A percentile compares a stretch with the other conserved stretches of the same genome.
These are phyloP conservation scores for Solanum hybrid DNA, from an alignment of 305 asterid species.

Conservation along the genomic window DNA sequence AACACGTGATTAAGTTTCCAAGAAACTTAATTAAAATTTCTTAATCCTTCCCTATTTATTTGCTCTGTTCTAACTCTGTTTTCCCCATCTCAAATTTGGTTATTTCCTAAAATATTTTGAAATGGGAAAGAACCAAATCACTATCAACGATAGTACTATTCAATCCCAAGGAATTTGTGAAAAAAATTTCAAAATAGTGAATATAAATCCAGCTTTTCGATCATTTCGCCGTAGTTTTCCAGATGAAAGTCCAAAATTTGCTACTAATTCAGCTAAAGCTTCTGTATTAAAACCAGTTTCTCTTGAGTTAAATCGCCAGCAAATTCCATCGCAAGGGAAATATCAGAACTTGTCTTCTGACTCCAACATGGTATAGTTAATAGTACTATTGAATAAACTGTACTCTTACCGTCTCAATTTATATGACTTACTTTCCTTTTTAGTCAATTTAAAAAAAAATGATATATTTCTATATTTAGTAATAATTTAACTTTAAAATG, in stretches of 20 bases:
- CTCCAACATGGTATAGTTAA: neutral
- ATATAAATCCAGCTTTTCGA: neutral
- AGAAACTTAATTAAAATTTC: neutral
- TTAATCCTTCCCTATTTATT: neutral
- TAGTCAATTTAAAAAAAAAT: neutral
- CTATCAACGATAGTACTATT: neutral
- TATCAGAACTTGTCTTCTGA: neutral
- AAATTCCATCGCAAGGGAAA: neutral
- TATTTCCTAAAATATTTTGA: neutral
- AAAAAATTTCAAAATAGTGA: neutral
- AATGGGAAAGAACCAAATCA: constrained; percentile 8
- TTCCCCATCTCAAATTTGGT: neutral
- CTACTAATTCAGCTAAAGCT: neutral
- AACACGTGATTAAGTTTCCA: neutral
- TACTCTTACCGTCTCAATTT: neutral
- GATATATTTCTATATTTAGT: neutral
- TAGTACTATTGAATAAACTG: neutral
- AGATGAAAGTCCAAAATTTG: neutral
- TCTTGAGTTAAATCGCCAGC: neutral
- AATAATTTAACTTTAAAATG: no score
- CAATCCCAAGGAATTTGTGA: neutral
- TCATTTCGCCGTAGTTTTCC: neutral
- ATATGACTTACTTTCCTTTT: no score
- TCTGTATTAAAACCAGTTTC: neutral
- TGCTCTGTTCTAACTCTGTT: neutral